Percentiles rank a stretch among this genome's conserved stretches.
phyloP scores from a whole-genome alignment of 2,329 filamentous ascomycete genomes.

The Harringtonia aguacate region DNA sequence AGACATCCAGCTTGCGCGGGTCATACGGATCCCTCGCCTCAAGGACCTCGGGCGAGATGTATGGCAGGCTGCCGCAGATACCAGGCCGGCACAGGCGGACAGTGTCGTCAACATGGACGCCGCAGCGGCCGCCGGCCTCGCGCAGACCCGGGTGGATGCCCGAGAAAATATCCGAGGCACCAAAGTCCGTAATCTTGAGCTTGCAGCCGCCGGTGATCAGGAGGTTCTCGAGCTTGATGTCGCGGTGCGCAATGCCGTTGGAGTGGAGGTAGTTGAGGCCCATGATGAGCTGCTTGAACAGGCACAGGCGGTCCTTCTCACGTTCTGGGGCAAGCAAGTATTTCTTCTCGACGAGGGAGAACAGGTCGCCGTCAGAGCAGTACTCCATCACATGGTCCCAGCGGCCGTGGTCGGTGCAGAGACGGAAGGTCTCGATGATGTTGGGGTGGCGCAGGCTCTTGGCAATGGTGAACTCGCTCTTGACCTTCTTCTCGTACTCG shows the following conservation, averaged over 20 bases:
- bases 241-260: constrained; percentile 80
- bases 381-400: constrained; percentile 96
- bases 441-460: constrained; percentile 81
- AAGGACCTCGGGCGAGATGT: constrained; percentile 79
- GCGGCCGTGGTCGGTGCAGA: constrained; percentile 63
- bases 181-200: constrained; percentile 87
- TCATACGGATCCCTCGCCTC: constrained; percentile 56
- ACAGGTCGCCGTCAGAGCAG: constrained; percentile 73
- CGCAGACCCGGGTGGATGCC: constrained; percentile 72
- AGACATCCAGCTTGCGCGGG: constrained; percentile 71
- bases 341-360: constrained; percentile 59
- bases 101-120: constrained; percentile 58
- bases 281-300: constrained; percentile 83
- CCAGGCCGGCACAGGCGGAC: constrained; percentile 65
- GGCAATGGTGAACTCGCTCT: constrained; percentile 80
- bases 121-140: constrained; percentile 62
- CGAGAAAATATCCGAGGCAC: constrained; percentile 76
- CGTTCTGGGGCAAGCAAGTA: constrained; percentile 57
- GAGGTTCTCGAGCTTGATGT: constrained; percentile 84
- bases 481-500: constrained; percentile 82
- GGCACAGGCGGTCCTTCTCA: constrained; percentile 60
- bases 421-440: constrained; percentile 67
- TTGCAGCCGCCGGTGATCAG: constrained; percentile 69
- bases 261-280: constrained; percentile 73
- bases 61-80: constrained; percentile 76